Base-by-base conservation (phyloP, 345 rosid species). In the Melastoma malabathricum region DNA sequence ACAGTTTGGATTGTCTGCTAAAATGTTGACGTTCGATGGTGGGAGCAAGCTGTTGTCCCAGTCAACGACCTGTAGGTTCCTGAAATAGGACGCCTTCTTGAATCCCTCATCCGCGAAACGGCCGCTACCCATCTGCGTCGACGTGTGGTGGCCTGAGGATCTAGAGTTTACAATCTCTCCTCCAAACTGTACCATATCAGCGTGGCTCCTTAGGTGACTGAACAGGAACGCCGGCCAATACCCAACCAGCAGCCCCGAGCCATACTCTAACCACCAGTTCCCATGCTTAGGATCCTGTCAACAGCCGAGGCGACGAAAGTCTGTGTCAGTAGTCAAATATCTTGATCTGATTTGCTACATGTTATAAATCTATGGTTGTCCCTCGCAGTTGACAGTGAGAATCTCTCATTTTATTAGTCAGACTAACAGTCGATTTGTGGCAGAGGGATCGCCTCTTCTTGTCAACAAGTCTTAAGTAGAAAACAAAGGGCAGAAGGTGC, bases 111-210 rank as follows among this genome's bases (percentile, higher is more conserved):
- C 82, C 0, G 93, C 88, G 51, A 87, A 92, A 72, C 73, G 98
- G 8, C 98, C 96, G 59, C 98, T 92, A 4, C 98, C 98, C 98
- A 92, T 92, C 56, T 92, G 87, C 0, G 98, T 92, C 10, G 82
- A 68, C 5, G 98, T 92, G 79, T 92, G 98, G 38, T 55, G 82
- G 15, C 86, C 94, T 5, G 81, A 70, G 22, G 93, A 72, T 60
- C 85, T 67, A 3, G 81, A 67, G 66, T 92, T 92, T 10, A 92
- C 96, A 22, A 81, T 77, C 62, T 92, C 98, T 43, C 98, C 96
- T 9, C 98, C 98, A 63, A 84, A 92, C 62, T 92, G 98, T 44
- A 92, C 79, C 98, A 92, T 92, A 55, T 78, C 82, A 18, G 98
- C 97, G 57, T 87, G 96, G 72, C 78, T 82, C 56, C 93, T 80